A percentile compares a stretch with the other conserved stretches of the same genome.
phyloP scores from a whole-genome alignment of 1,139 yeast genomes.

The Saccharomyces hybrid region DNA sequence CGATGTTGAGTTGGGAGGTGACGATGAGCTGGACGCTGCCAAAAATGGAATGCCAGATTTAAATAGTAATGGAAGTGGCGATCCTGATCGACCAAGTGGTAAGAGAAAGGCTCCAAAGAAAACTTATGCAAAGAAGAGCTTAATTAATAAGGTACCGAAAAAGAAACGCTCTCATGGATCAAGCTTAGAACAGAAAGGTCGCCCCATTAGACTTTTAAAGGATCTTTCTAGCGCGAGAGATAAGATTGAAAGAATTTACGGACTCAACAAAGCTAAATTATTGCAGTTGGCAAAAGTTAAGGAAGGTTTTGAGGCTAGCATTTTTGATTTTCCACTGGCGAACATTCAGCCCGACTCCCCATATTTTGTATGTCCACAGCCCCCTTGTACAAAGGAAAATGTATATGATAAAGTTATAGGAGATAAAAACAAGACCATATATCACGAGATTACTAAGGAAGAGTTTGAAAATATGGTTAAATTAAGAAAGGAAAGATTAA shows the following conservation, averaged over 20 bases:
- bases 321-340: slow-evolving; percentile 28
- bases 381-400: slow-evolving; percentile 7
- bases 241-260: slow-evolving; percentile 33
- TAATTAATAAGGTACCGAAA: background rate
- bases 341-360: slow-evolving; percentile 14
- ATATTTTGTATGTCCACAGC: slow-evolving; percentile 12
- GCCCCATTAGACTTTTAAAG: slow-evolving; percentile 25
- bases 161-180: slow-evolving; percentile 1
- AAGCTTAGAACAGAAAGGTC: slow-evolving; percentile 17
- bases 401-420: slow-evolving; percentile 14
- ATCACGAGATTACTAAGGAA: slow-evolving; percentile 9
- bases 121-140: background rate
- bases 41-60: slow-evolving; percentile 1
- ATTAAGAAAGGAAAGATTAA: slow-evolving; percentile 11
- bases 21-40: slow-evolving; percentile 13
- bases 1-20: slow-evolving; percentile 13
- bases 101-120: slow-evolving; percentile 6
- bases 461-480: slow-evolving; percentile 16
- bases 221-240: slow-evolving; percentile 34
- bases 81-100: background rate
- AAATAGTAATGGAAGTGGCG: background rate
- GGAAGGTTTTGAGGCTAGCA: slow-evolving; percentile 32
- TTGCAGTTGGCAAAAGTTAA: slow-evolving; percentile 31
- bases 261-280: slow-evolving; percentile 31
- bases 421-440: slow-evolving; percentile 13